Evolutionary conservation across 192 early-diverging fungal genomes (phyloP).

Genomic region (Physocladia obscura): DNA sequence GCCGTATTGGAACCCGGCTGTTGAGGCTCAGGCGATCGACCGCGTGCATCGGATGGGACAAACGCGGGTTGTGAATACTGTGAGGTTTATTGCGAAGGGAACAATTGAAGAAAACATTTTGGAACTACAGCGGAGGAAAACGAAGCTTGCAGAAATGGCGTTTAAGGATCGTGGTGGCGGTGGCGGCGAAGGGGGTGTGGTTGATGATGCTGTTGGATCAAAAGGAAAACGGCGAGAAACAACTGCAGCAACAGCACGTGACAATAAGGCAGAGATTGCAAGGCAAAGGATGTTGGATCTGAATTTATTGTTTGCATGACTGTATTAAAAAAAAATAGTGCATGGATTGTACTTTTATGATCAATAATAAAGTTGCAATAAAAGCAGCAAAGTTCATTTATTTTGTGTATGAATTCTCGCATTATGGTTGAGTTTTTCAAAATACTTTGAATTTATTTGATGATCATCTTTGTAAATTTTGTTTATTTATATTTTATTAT

Average conservation of each 20-base stretch:
- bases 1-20: slow-evolving; percentile 66
- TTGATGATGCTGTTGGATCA: slow-evolving; percentile 9
- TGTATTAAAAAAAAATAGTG: too few relatives aligned
- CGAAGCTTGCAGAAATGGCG: slow-evolving; percentile 43
- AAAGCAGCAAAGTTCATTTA: too few relatives aligned
- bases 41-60: slow-evolving; percentile 63
- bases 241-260: slow-evolving; percentile 2
- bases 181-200: not conserved
- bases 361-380: too few relatives aligned
- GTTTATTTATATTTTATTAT: too few relatives aligned
- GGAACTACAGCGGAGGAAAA: slow-evolving; percentile 48
- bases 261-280: slow-evolving; percentile 25
- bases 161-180: slow-evolving; percentile 33
- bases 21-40: slow-evolving; percentile 62
- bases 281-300: slow-evolving; percentile 29
- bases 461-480: too few relatives aligned
- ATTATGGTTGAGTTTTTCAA: too few relatives aligned
- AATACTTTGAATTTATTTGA: too few relatives aligned
- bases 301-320: slow-evolving; percentile 27
- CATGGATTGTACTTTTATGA: too few relatives aligned
- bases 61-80: slow-evolving; percentile 43
- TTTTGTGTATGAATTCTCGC: too few relatives aligned
- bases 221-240: slow-evolving; percentile 29
- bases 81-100: slow-evolving; percentile 53
- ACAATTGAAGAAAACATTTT: slow-evolving; percentile 58